Base-by-base conservation (phyloP, 495 filamentous ascomycete genomes). In the Neurospora cerealis region DNA sequence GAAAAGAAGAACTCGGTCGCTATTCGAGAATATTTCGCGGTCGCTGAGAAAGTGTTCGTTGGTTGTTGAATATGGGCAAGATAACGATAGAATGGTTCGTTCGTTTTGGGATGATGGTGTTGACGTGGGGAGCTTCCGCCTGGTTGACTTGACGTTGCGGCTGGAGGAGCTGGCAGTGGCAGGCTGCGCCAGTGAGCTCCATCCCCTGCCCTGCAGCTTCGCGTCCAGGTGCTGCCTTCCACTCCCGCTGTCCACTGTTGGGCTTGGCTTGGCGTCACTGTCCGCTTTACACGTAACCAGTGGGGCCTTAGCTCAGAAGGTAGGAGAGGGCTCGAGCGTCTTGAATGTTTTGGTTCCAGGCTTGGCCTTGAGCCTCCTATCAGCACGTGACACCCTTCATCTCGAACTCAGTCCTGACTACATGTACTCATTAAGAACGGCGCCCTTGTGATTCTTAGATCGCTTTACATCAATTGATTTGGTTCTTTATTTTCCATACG, bases 201-300 rank as follows among this genome's bases (percentile, higher is more conserved):
- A 73, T 69, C 38, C 17, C 54, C 28, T 62, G 54, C 74, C 74
- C 74, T 75, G 74, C 40, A 80, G 80, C 79, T 82, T 82, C 81
- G 81, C 81, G 81, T 82, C 75, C 74, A 71, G 75, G 80, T 82
- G 81, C 80, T 82, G 80, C 81, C 81, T 82, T 77, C 72, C 60
- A 62, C 54, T 34, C 15, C 54, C 54, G 54, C 54, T 32, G 48
- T 62, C 48, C 48, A 62, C 48, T 62, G 54, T 34, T 34, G 54
- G 54, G 54, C 54, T 66, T 66, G 54, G 54, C 54, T 66, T 66
- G 28, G 54, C 54, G 54, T 62, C 54, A 66, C 54, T 36, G 54
- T 34, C 15, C 13, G 28, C 48, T 66, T 7, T 34, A 19, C 24
- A 28, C 24, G 24, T 1, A 66, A 66, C 7, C 7, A 66, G 28